These are phyloP conservation scores for Hordeum vulgare DNA, from an alignment of 176 grass and related monocot genomes.

Conservation along the genomic window DNA sequence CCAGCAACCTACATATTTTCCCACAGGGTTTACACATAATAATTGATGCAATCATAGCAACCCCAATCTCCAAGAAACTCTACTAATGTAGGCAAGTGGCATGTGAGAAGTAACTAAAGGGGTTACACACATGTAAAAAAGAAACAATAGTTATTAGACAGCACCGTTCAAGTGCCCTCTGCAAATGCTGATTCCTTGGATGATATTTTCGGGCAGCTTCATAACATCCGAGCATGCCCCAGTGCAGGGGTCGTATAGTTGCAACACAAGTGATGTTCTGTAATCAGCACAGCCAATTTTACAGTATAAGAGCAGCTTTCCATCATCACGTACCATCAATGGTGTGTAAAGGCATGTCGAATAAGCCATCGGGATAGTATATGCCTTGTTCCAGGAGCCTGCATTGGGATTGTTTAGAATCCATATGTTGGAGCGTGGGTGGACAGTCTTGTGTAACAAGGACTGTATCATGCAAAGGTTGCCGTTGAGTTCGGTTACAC, in stretches of 20 bases:
- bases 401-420: not conserved
- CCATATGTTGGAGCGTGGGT: not conserved
- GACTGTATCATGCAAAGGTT: not conserved
- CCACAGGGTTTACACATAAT: not conserved
- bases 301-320: not conserved
- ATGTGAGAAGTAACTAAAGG: not conserved
- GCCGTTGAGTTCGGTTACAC: not conserved
- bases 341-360: not conserved
- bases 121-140: not conserved
- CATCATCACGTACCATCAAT: not conserved
- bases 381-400: not conserved
- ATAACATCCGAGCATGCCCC: not conserved
- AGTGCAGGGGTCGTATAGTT: not conserved
- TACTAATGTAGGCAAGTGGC: not conserved
- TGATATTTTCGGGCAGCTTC: not conserved
- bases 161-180: not conserved
- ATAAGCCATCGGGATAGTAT: not conserved
- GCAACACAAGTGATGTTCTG: not conserved
- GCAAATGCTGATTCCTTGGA: not conserved
- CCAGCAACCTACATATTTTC: not conserved
- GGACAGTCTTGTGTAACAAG: not conserved
- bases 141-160: not conserved
- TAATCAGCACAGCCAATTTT: not conserved
- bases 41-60: not conserved
- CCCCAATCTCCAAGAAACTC: not conserved